Evolutionary conservation across 805 yeast genomes (phyloP).

Genomic region (Candida wancherniae): DNA sequence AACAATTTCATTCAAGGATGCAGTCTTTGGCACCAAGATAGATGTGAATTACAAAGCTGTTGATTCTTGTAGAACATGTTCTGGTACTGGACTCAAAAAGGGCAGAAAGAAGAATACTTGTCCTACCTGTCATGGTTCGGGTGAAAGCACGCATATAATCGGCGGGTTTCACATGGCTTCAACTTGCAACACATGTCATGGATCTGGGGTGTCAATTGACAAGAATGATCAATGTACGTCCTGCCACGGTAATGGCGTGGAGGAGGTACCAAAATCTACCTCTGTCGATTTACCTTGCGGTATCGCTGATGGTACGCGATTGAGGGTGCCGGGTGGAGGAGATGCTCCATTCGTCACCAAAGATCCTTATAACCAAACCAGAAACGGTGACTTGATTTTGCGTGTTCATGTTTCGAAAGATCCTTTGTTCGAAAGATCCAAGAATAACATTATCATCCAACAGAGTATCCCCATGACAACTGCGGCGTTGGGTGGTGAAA

Average conservation of each 20-base stretch:
- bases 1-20: constrained; percentile 75
- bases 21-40: constrained; percentile 72
- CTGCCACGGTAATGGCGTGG: constrained; percentile 90
- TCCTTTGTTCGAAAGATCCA: constrained; percentile 59
- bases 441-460: constrained; percentile 59
- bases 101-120: constrained; percentile 78
- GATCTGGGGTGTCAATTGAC: constrained; percentile 77
- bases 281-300: constrained; percentile 87
- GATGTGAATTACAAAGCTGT: constrained; percentile 67
- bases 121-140: constrained; percentile 86
- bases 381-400: constrained; percentile 84
- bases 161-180: constrained; percentile 98
- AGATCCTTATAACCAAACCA: constrained; percentile 61
- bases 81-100: constrained; percentile 78
- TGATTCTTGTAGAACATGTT: constrained; percentile 73
- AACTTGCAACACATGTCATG: constrained; percentile 83
- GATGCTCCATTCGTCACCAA: constrained; percentile 76
- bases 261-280: constrained; percentile 60
- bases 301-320: constrained; percentile 75
- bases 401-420: constrained; percentile 77
- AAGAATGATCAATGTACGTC: constrained; percentile 63
- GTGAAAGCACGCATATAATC: constrained; percentile 77
- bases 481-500: constrained; percentile 91
- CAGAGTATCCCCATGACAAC: constrained; percentile 86
- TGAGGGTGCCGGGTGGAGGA: constrained; percentile 84